Conservation (phyloP, 176 grass and related monocot genomes). For the Dactylis glomerata region DNA sequence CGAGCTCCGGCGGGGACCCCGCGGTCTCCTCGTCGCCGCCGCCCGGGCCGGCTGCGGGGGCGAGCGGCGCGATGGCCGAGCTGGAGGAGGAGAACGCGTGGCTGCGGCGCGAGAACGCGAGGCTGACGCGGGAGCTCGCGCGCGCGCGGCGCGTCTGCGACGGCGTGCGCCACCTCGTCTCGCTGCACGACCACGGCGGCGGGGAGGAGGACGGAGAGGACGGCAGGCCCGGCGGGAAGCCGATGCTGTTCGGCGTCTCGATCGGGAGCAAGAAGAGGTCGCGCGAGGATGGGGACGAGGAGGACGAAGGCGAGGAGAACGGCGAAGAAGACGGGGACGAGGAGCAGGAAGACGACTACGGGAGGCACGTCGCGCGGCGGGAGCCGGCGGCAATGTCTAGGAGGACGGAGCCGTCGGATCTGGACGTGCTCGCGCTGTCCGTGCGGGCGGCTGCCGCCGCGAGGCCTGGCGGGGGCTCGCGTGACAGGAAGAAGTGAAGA, state of each 20-base stretch:
- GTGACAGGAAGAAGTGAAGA: slow-evolving; percentile 34
- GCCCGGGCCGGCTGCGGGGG: background rate
- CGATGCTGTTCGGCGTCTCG: slow-evolving; percentile 66
- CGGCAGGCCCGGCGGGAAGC: slow-evolving; percentile 12
- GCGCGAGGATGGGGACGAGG: slow-evolving; percentile 2
- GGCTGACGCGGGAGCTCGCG: slow-evolving; percentile 66
- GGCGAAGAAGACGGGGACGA: slow-evolving; percentile 22
- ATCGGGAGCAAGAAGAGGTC: slow-evolving; percentile 44
- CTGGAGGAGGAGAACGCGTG: slow-evolving; percentile 78
- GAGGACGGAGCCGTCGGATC: slow-evolving; percentile 37
- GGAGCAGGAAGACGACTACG: background rate
- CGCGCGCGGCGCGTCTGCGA: slow-evolving; percentile 57
- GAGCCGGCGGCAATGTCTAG: background rate
- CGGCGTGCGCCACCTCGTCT: slow-evolving; percentile 60
- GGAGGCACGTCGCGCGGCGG: slow-evolving; percentile 22
- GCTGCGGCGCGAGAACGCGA: slow-evolving; percentile 70
- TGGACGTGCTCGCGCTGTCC: slow-evolving; percentile 45
- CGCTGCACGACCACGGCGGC: slow-evolving; percentile 32
- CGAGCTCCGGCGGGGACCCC: slow-evolving; percentile 64
- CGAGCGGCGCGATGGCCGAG: slow-evolving; percentile 33
- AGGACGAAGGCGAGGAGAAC: slow-evolving; percentile 16
- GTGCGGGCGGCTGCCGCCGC: slow-evolving; percentile 55
- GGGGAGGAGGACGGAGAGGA: slow-evolving; percentile 29
- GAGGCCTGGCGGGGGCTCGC: slow-evolving; percentile 30
- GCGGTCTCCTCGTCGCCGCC: slow-evolving; percentile 43